Evolutionary conservation across 345 rosid species (phyloP).

Genomic region (Dovyalis caffra): DNA sequence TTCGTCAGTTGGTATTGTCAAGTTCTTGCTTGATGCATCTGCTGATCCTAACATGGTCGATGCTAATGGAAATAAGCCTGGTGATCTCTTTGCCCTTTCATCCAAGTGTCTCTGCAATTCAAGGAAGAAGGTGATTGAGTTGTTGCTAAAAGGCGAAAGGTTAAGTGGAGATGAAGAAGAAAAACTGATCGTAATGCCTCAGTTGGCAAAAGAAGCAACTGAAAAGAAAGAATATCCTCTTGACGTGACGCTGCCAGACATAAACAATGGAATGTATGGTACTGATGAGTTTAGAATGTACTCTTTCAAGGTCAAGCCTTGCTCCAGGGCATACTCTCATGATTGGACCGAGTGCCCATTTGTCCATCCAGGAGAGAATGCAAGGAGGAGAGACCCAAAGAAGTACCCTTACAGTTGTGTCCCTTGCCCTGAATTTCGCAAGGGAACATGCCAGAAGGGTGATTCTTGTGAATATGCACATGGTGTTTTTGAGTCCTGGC

Average conservation of each 20-base stretch:
- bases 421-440: slow-evolving; percentile 97
- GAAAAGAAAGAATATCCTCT: slow-evolving; percentile 82
- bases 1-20: slow-evolving; percentile 54
- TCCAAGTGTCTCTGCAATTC: slow-evolving; percentile 40
- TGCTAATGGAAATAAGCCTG: slow-evolving; percentile 64
- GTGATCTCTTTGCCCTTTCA: slow-evolving; percentile 45
- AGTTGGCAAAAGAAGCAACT: slow-evolving; percentile 47
- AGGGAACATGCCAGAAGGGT: slow-evolving; percentile 84
- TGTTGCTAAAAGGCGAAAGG: slow-evolving; percentile 48
- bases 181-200: slow-evolving; percentile 35
- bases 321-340: slow-evolving; percentile 97
- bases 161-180: slow-evolving; percentile 45
- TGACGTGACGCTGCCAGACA: slow-evolving; percentile 85
- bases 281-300: slow-evolving; percentile 95
- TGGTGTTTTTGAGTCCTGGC: slow-evolving; percentile 98
- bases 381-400: slow-evolving; percentile 93
- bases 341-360: slow-evolving; percentile 99
- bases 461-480: slow-evolving; percentile 95
- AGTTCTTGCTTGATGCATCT: slow-evolving; percentile 61
- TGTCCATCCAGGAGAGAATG: slow-evolving; percentile 98
- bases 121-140: slow-evolving; percentile 53
- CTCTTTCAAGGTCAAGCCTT: slow-evolving; percentile 90
- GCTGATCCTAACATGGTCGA: slow-evolving; percentile 59
- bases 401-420: slow-evolving; percentile 94
- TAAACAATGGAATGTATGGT: slow-evolving; percentile 77